Evolutionary conservation across 2,329 filamentous ascomycete species (phyloP).

Genomic region (Xylaria polymorpha): DNA sequence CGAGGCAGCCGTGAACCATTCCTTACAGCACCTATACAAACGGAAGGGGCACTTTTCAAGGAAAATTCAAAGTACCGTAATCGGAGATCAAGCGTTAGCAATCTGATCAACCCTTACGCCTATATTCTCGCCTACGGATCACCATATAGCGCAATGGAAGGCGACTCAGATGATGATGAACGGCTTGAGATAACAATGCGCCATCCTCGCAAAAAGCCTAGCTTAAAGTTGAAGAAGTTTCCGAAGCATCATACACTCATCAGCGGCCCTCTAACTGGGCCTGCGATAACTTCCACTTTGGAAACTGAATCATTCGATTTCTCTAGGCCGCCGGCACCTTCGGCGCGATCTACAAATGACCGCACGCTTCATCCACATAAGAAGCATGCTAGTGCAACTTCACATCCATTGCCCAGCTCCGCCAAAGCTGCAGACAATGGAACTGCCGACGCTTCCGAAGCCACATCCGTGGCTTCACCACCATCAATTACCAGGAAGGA

Average conservation of each 20-base stretch:
- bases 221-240: conserved; percentile 56
- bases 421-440: neutral
- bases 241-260: conserved; percentile 55
- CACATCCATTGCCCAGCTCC: neutral
- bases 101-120: conserved; percentile 54
- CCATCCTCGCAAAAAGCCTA: conserved; percentile 50
- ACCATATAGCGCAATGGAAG: conserved; percentile 57
- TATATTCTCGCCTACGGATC: conserved; percentile 53
- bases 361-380: conserved; percentile 3
- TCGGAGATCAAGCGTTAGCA: conserved; percentile 64
- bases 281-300: conserved; percentile 43
- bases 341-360: conserved; percentile 8
- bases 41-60: conserved; percentile 42
- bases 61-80: conserved; percentile 52
- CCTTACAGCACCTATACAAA: conserved; percentile 31
- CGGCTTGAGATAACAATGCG: conserved; percentile 56
- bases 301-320: conserved; percentile 54
- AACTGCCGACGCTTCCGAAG: conserved; percentile 19
- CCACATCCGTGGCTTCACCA: conserved; percentile 42
- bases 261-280: conserved; percentile 48
- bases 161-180: conserved; percentile 59
- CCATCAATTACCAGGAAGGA: conserved; percentile 32
- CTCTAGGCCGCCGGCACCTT: conserved; percentile 50
- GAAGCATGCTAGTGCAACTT: neutral
- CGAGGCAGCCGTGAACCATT: conserved; percentile 42